Evolutionary conservation across 1,284 basidiomycete species (phyloP), one percentile per base, ranked within the genome.

Genomic region (Neolentinus lepideus): DNA sequence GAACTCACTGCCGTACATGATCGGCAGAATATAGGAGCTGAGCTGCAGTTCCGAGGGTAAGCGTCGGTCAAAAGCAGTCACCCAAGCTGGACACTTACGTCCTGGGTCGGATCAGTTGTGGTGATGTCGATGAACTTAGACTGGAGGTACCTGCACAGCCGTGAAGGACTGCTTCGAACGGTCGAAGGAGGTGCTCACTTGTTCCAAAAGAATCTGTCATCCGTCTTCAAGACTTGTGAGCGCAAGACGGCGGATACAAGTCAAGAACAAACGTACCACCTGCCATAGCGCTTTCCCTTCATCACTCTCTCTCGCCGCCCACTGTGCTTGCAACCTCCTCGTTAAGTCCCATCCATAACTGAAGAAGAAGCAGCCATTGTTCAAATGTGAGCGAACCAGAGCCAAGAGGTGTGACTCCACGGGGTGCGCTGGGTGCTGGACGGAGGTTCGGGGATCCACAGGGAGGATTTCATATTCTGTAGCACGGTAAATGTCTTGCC

Each of bases 131-230:
- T 88, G 52, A 94, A 69, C 60, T 83, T 80, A 22, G 80, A 77
- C 57, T 92, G 89, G 53, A 93, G 66, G 66, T 83, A 88, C 68
- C 86, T 89, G 59, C 6, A 21, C 11, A 26, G 46, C 24, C 19
- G 24, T 53, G 21, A 58, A 58, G 27, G 55, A 38, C 29, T 12
- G 38, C 53, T 45, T 57, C 54, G 43, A 35, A 43, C 12, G 3
- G 9, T 9, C 21, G 53, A 10, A 25, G 58, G 55, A 54, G 67
- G 62, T 33, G 78, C 72, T 60, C 73, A 92, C 81, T 86, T 90
- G 72, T 99, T 99, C 96, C 96, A 99, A 74, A 98, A 99, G 76
- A 99, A 99, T 60, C 96, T 82, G 65, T 97, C 93, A 64, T 99
- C 96, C 29, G 89, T 88, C 82, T 94, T 65, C 47, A 54, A n/a